Conservation (phyloP, 2,329 filamentous ascomycete species). For the Aureobasidium sp. region DNA sequence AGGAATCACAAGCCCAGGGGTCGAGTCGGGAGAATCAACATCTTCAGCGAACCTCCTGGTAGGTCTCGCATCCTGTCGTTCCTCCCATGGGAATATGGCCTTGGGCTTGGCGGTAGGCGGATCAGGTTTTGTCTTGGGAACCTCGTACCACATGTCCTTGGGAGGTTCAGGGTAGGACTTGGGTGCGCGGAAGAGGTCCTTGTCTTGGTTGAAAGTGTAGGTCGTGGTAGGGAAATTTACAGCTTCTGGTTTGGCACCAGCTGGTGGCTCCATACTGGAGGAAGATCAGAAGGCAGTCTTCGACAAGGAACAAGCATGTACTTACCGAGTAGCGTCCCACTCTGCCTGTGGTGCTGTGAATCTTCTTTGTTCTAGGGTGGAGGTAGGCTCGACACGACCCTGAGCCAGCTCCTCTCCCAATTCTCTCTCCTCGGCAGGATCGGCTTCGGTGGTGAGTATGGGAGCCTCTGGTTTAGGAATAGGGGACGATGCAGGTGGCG, state of each 20-base stretch:
- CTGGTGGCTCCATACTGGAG: conserved; percentile 40
- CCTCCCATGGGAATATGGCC: conserved; percentile 89
- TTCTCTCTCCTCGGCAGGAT: conserved; percentile 38
- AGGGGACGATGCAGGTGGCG: conserved; percentile 2
- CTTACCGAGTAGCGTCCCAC: conserved; percentile 58
- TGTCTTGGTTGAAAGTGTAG: conserved; percentile 78
- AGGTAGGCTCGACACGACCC: conserved; percentile 37
- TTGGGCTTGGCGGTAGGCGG: conserved; percentile 54
- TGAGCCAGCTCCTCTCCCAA: conserved; percentile 38
- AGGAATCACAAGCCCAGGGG: conserved; percentile 17
- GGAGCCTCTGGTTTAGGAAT: conserved; percentile 25
- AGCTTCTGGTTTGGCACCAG: conserved; percentile 73
- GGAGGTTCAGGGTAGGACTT: conserved; percentile 73
- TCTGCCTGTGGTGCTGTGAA: conserved; percentile 53
- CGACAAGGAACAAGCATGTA: background rate
- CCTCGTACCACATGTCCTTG: conserved; percentile 79
- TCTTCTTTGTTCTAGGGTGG: conserved; percentile 41
- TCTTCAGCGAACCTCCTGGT: conserved; percentile 62
- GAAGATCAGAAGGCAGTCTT: background rate
- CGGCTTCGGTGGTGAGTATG: conserved; percentile 34
- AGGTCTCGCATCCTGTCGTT: conserved; percentile 53
- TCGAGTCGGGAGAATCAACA: conserved; percentile 21
- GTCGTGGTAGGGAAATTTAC: conserved; percentile 69
- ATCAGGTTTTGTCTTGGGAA: conserved; percentile 54
- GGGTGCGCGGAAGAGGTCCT: conserved; percentile 69